A percentile compares a stretch with the other conserved stretches of the same genome.
Evolutionary conservation across 495 filamentous ascomycete genomes (phyloP).

Genomic region (Opeltia flavorubescens): DNA sequence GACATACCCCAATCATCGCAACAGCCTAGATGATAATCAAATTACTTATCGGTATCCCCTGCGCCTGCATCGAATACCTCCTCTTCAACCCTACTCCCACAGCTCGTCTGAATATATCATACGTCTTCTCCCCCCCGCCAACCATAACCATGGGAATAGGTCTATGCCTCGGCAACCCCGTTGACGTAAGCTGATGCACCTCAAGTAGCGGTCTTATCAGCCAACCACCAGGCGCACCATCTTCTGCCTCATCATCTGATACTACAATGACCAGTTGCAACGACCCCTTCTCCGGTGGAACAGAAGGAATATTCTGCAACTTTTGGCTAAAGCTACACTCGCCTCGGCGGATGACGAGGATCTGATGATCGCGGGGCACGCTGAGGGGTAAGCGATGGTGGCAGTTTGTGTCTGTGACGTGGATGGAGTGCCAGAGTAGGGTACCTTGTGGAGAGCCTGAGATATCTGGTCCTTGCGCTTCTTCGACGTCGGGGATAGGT

Average conservation of each 20-base stretch:
- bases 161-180: conserved; percentile 56
- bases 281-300: conserved; percentile 39
- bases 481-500: conserved; percentile 52
- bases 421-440: conserved; percentile 55
- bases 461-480: conserved; percentile 34
- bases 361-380: conserved; percentile 50
- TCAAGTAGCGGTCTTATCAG: conserved; percentile 68
- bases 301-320: conserved; percentile 67
- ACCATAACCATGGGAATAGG: conserved; percentile 78
- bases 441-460: conserved; percentile 26
- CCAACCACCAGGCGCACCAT: background rate
- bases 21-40: conserved; percentile 59
- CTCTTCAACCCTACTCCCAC: conserved; percentile 56
- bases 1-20: too few species aligned
- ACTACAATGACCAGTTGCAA: conserved; percentile 77
- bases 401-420: conserved; percentile 59
- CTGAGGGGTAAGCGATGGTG: conserved; percentile 42
- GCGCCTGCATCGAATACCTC: conserved; percentile 66
- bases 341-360: conserved; percentile 74
- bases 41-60: conserved; percentile 66
- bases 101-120: conserved; percentile 44
- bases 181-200: conserved; percentile 52
- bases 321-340: conserved; percentile 77
- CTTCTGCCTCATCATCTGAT: conserved; percentile 42
- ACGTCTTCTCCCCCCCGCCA: conserved; percentile 55